Evolutionary conservation across 352 stramenopile genomes (phyloP), one percentile per base, ranked within the genome.

Genomic region (Plasmopara muralis): DNA sequence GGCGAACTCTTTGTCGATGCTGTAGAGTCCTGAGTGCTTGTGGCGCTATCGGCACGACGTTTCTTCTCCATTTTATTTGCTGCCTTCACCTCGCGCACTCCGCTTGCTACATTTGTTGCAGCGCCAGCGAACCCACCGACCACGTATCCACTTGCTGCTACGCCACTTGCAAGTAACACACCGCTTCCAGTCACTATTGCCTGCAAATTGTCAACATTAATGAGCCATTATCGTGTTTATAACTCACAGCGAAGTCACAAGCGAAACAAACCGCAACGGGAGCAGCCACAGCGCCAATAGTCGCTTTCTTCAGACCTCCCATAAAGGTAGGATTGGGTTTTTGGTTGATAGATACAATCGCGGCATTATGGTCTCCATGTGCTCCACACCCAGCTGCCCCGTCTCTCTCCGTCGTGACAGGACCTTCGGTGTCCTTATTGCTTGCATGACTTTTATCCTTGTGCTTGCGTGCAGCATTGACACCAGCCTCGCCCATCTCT

Each of bases 241-340:
- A 25, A 25, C 20, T 25, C 20, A 25, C 20, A 25, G 20, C 20
- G 49, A 47, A 50, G 28, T 6, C 9, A 14, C 9, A 35, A 8
- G 10, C 6, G 31, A 31, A 57, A 68, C 68, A 41, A 72, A 93
- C 83, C 61, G 83, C 83, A 35, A 94, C 72, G 7, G 83, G 83
- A 37, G 83, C 83, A 9, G 81, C 71, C 12, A 94, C 74, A 30
- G 83, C 83, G 16, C 83, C 82, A 44, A 94, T 72, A 0, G 83
- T 94, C 2, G 83, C 83, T 62, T 92, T 92, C 67, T 89, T 94
- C 42, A 94, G 51, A 15, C 83, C 83, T 38, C 80, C 73, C 73
- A 91, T 86, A 48, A 94, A 94, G 0, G 69, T 91, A 39, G 83
- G 77, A 2, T 66, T 62, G 5, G 80, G 83, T 48, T 90, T 89